Evolutionary conservation across 257 asterid species (phyloP), one percentile per base, ranked within the genome.

Genomic region (Datura wrightii): DNA sequence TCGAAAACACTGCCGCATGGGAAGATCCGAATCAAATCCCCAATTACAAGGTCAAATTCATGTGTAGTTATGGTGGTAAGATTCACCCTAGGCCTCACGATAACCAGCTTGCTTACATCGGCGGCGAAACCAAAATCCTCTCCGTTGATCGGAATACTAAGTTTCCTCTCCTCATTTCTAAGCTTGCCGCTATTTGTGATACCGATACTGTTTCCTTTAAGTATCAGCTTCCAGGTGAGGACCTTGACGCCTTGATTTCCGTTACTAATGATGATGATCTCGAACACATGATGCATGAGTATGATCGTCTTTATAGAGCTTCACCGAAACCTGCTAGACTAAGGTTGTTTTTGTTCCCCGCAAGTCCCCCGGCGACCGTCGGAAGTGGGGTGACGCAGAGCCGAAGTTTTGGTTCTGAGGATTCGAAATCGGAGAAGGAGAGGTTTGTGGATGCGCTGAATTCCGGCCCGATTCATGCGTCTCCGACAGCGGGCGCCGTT

Each of bases 61-160:
- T 97, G 97, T 97, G 99, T 88, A 97, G 99, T 71, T 95, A 94
- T 65, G 99, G 97, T 5, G 99, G 99, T 34, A 97, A 93, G 88
- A 95, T 97, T 76, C 94, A 92, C 56, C 98, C 99, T 8, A 93
- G 98, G 14, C 97, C 98, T 2, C 94, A 94, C 90, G 99, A 95
- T 76, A 94, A 95, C 80, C 98, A 91, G 85, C 84, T 97, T 31
- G 86, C 98, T 10, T 97, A 97, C 86, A 76, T 93, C 76, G 98
- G 98, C 10, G 99, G 99, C 31, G 99, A 97, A 87, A 94, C 99
- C 1, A 97, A 97, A 79, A 97, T 97, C 80, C 89, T 97, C 42
- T 85, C 97, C 79, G 98, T 95, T 31, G 98, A 97, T 83, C 97
- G 98, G 19, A 88, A 48, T 81, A 70, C 90, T 63, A 97, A 89